phyloP scores from a whole-genome alignment of 345 rosid species.

The Angophora floribunda region DNA sequence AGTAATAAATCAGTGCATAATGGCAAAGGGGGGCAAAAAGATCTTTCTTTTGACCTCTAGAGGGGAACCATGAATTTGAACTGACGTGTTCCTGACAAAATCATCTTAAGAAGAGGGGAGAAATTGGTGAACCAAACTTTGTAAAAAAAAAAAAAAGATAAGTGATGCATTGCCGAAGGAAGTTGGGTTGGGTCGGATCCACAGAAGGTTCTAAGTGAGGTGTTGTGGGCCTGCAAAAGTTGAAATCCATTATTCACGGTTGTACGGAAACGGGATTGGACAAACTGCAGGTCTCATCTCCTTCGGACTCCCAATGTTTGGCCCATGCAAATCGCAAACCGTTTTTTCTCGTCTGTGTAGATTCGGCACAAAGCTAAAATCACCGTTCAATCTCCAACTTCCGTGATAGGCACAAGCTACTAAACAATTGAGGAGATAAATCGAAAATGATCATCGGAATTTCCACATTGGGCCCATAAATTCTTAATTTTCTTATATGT shows the following conservation, averaged over 20 bases:
- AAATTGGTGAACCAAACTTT: not conserved
- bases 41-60: not conserved
- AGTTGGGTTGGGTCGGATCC: not conserved
- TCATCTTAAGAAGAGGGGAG: not conserved
- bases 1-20: fast-evolving
- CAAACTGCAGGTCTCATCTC: not conserved
- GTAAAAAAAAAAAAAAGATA: not conserved
- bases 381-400: no score
- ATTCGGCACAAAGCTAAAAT: not conserved
- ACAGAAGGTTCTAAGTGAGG: not conserved
- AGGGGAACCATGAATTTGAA: not conserved
- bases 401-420: no score
- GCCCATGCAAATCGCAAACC: not conserved
- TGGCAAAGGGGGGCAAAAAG: fast-evolving
- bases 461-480: no score
- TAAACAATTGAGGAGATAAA: no score
- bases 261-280: not conserved
- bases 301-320: not conserved
- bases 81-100: not conserved
- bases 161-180: not conserved
- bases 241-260: not conserved
- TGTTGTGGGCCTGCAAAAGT: not conserved
- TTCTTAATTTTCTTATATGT: no score
- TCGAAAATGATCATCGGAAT: no score
- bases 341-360: not conserved